phyloP scores from a whole-genome alignment of 176 grass and related monocot genomes.

The Elymus sibiricus region DNA sequence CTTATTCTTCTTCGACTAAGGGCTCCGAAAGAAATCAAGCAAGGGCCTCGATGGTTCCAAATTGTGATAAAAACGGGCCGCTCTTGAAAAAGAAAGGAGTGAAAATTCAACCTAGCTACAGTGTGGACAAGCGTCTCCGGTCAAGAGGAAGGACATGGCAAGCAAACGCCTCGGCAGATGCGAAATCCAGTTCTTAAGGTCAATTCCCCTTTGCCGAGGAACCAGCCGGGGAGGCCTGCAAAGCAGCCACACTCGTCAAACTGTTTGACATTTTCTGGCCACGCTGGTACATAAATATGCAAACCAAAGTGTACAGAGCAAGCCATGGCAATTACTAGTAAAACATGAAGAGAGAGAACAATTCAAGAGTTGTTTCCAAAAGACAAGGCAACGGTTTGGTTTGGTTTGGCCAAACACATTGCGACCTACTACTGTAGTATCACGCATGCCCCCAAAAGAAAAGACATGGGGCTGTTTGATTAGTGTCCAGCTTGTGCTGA shows the following conservation, averaged over 20 bases:
- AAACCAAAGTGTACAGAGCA: not conserved
- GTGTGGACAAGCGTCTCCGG: not conserved
- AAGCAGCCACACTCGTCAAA: conserved; percentile 41
- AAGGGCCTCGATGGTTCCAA: too few relatives aligned
- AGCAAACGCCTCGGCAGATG: conserved; percentile 5
- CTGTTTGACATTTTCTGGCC: conserved; percentile 25
- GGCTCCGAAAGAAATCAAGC: too few relatives aligned
- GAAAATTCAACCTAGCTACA: not conserved
- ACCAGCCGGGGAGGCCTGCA: conserved; percentile 1
- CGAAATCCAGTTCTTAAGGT: conserved; percentile 17
- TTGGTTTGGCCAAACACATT: conserved; percentile 14
- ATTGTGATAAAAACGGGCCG: not conserved
- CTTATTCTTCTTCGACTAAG: too few relatives aligned
- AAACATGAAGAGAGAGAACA: conserved; percentile 19
- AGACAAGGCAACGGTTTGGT: conserved; percentile 1
- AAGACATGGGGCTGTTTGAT: not conserved
- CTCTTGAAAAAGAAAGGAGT: too few relatives aligned
- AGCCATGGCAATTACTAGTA: not conserved
- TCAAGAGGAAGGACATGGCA: not conserved
- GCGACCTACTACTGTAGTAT: not conserved
- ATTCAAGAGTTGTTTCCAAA: conserved; percentile 33
- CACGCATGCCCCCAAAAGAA: conserved; percentile 3
- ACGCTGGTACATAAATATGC: not conserved
- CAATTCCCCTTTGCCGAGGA: conserved; percentile 35
- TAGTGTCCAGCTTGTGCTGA: not conserved